A percentile compares a stretch with the other conserved stretches of the same genome.
These are phyloP conservation scores for Stylosanthes scabra DNA, from an alignment of 331 rosid species.

Conservation along the genomic window DNA sequence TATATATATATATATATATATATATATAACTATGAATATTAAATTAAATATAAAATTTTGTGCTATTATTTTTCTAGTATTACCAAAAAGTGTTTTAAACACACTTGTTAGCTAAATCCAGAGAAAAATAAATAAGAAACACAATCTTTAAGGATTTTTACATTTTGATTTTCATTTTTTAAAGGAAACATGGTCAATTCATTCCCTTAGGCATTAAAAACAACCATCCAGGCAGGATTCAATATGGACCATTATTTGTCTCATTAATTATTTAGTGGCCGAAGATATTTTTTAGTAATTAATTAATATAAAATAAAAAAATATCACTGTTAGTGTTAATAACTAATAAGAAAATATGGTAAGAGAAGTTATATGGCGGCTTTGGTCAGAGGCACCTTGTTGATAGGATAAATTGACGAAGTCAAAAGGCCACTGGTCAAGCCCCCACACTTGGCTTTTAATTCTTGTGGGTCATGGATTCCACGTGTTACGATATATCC, in stretches of 20 bases:
- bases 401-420: conserved; percentile 24
- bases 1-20: too few species aligned
- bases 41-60: too few species aligned
- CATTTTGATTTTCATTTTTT: too few species aligned
- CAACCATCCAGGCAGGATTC: background rate
- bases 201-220: background rate
- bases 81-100: too few species aligned
- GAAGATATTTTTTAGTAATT: background rate
- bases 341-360: too few species aligned
- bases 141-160: background rate
- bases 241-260: background rate
- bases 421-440: conserved; percentile 43
- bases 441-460: conserved; percentile 33
- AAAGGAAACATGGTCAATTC: background rate
- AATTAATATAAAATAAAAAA: background rate
- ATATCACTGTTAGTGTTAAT: too few species aligned
- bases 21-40: too few species aligned
- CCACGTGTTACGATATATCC: background rate
- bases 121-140: background rate
- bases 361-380: too few species aligned
- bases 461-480: conserved; percentile 17
- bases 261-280: background rate
- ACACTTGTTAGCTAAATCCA: too few species aligned
- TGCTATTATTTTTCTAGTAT: too few species aligned
- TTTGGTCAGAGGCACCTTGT: conserved; percentile 46